Conservation (phyloP, 495 filamentous ascomycete species). For the Cryomyces minteri region DNA sequence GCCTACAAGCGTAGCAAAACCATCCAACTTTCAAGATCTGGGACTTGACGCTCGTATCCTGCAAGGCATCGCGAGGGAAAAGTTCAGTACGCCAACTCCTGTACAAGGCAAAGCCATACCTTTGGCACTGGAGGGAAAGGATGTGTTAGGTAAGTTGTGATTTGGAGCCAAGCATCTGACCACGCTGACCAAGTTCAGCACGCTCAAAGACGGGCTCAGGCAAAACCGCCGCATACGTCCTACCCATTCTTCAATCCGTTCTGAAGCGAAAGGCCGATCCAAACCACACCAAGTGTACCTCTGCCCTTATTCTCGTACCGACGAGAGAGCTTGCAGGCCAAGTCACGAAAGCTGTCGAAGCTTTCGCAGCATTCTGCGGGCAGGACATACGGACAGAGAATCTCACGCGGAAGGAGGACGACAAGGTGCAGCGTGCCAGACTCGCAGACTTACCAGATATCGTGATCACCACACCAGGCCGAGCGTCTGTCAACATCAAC, state of each 20-base stretch:
- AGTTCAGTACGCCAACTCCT: slow-evolving; percentile 65
- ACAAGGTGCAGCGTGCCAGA: slow-evolving; percentile 64
- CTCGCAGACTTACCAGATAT: slow-evolving; percentile 80
- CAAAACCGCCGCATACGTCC: slow-evolving; percentile 94
- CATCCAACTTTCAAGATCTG: slow-evolving; percentile 32
- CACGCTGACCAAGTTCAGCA: slow-evolving; percentile 24
- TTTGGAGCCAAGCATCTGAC: not conserved
- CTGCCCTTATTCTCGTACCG: slow-evolving; percentile 77
- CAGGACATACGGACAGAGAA: slow-evolving; percentile 70
- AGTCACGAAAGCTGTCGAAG: slow-evolving; percentile 53
- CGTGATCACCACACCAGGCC: slow-evolving; percentile 72
- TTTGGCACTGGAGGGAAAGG: slow-evolving; percentile 71
- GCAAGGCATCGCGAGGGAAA: slow-evolving; percentile 68
- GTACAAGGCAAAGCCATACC: slow-evolving; percentile 82
- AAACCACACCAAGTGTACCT: slow-evolving; percentile 16
- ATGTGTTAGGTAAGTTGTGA: slow-evolving; percentile 47
- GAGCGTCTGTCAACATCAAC: slow-evolving; percentile 52
- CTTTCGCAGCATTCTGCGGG: slow-evolving; percentile 62
- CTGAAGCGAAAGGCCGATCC: slow-evolving; percentile 52
- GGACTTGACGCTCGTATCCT: slow-evolving; percentile 70
- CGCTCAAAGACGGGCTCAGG: slow-evolving; percentile 86
- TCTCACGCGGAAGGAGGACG: slow-evolving; percentile 71
- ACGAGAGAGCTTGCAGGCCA: slow-evolving; percentile 88
- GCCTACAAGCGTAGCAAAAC: not conserved
- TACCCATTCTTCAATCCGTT: slow-evolving; percentile 69